Evolutionary conservation across 306 rosid genomes (phyloP).

Genomic region (Quercus robur): DNA sequence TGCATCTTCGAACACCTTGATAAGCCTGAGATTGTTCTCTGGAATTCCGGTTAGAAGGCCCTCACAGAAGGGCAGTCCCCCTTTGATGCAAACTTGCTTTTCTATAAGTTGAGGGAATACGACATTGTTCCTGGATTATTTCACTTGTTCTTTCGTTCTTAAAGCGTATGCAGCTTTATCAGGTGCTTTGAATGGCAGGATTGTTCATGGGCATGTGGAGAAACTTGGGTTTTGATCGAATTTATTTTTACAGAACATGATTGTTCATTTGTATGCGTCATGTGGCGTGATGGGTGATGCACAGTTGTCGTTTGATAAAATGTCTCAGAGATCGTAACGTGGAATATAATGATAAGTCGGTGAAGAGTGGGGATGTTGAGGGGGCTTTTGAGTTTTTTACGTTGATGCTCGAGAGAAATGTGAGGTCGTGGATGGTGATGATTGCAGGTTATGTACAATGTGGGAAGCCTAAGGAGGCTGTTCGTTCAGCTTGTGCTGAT

Average conservation of each 20-base stretch:
- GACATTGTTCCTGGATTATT: conserved; percentile 31
- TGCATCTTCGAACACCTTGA: conserved; percentile 19
- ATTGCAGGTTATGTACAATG: conserved; percentile 47
- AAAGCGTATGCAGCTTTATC: conserved; percentile 36
- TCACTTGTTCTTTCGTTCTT: conserved; percentile 45
- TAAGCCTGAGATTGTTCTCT: conserved; percentile 11
- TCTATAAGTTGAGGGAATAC: conserved; percentile 28
- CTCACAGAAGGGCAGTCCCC: conserved; percentile 38
- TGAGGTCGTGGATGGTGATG: conserved; percentile 67
- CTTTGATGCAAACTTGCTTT: conserved; percentile 30
- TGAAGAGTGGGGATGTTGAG: conserved; percentile 22
- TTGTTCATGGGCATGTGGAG: conserved; percentile 44
- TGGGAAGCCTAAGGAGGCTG: conserved; percentile 49
- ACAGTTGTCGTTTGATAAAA: conserved; percentile 41
- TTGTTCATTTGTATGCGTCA: conserved; percentile 26
- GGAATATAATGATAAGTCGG: conserved; percentile 51
- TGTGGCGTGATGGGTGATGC: conserved; percentile 39
- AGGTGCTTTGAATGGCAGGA: conserved; percentile 35
- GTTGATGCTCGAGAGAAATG: conserved; percentile 34
- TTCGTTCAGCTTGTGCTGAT: conserved; percentile 53
- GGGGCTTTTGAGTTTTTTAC: conserved; percentile 44
- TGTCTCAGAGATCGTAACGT: conserved; percentile 36
- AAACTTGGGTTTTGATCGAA: conserved; percentile 48
- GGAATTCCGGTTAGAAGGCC: conserved; percentile 47
- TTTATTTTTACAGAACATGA: conserved; percentile 39